Base-by-base conservation (phyloP, 2,329 filamentous ascomycete species). In the Xylariaceae sp. region DNA sequence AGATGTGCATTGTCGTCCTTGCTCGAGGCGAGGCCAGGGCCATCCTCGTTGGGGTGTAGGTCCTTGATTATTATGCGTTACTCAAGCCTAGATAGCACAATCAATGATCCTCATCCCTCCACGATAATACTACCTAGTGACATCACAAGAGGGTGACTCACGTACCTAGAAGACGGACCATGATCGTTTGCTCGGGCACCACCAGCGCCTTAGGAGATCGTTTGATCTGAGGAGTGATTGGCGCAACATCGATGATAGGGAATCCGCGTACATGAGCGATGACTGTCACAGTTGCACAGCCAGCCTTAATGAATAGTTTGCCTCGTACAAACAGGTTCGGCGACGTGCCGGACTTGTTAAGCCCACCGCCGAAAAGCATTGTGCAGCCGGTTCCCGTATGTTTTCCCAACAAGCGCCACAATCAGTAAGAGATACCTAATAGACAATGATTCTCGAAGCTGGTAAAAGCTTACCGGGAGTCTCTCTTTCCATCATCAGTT, bases 21-120 rank as follows among this genome's bases (percentile, higher is more conserved):
- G 62, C 54, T 45, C 15, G 57, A 34, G 39, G 13, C 11, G 17
- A 59, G 53, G 42, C 34, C 18, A 53, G 37, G 50, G 54, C 56
- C 49, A 62, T 59, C 52, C 11, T 58, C 59, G 55, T 51, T 54
- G 39, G 49, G n/a, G 45, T 35, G 23, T 52, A 53, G 51, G 55
- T 58, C 62, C 62, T 64, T 56, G 62, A 62, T 45, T 58, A 56
- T 34, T n/a, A 62, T 59, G 37, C 50, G 23, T 51, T 58, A 60
- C 34, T 56, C 44, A 53, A 62, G 52, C 52, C 45, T 56, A 62
- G 51, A 35, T 58, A 62, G 44, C 48, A 53, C 61, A 59, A 59
- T 56, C 13, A n/a, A 62, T 55, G 56, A 59, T 57, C 48, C 56
- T 45, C 18, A 51, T 61, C 51, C 17, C 50, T 53, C 47, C 15